Base-by-base conservation (phyloP, 352 stramenopile species). In the Phytophthora melonis region DNA sequence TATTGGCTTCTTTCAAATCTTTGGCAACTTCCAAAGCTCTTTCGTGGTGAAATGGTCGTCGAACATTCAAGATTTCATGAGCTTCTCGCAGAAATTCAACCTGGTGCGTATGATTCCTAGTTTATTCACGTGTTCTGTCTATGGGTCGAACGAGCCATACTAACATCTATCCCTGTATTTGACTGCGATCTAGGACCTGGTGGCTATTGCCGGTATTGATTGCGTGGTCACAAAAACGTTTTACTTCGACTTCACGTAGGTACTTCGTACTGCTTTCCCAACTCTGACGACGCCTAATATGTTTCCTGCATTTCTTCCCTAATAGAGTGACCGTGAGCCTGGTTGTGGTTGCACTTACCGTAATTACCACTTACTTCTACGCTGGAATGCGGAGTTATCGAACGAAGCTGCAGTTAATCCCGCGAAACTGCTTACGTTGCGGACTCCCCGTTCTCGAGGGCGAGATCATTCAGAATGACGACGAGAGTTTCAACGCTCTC, bases 1-100 rank as follows among this genome's bases (percentile, higher is more conserved):
- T 58, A 72, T 94, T 18, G 87, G 87, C 4, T 94, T 94, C 58
- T 94, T 94, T 63, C 87, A 94, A 63, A 93, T 94, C 32, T 94
- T 94, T 73, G 86, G 85, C 63, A 93, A 91, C 39, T 92, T 94
- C 30, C 83, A 84, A 16, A 83, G 83, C 25, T 79, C 83, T 14
- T 94, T 92, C 43, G 75, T 86, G 27, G 76, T 92, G 32, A 93
- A 91, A 50, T 94, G 86, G 85, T 87, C 86, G 0, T 43, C 70
- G 4, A 63, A 80, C 7, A 72, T 94, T 16, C 83, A 93, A 66
- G 78, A 65, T 1, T 66, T 92, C 36, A 94, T 93, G 87, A 71
- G 79, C 34, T 47, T 90, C 19, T 89, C 87, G 21, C 72, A 87
- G n/a, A 80, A 92, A 62, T 91, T 94, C 49, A 94, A 94, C 62